These are phyloP conservation scores for Botrytis porri DNA, from an alignment of 2,329 filamentous ascomycete species.

Conservation along the genomic window DNA sequence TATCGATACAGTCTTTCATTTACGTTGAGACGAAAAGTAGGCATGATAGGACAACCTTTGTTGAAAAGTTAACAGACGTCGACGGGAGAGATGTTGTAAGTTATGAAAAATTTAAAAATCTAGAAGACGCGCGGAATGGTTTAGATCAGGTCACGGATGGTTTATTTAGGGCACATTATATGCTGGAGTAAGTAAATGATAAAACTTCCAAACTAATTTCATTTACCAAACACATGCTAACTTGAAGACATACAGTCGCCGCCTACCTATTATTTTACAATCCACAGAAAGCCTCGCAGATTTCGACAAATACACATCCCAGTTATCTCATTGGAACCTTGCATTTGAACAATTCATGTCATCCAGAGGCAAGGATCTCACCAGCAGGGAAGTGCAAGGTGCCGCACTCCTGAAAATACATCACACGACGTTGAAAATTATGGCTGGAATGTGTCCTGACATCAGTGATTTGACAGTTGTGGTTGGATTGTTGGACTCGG, in stretches of 20 bases:
- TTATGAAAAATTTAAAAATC: accelerated
- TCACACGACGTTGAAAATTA: neutral
- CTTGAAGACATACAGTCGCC: neutral
- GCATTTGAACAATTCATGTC: neutral
- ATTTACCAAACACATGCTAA: neutral
- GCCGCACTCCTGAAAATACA: neutral
- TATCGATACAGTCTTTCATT: neutral
- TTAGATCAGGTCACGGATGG: neutral
- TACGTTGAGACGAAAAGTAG: neutral
- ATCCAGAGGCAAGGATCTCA: neutral
- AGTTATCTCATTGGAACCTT: neutral
- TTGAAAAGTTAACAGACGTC: neutral
- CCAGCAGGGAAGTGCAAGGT: neutral
- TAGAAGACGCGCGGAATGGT: neutral
- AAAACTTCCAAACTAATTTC: neutral
- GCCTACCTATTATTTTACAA: neutral
- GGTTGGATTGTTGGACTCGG: neutral
- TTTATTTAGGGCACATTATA: neutral
- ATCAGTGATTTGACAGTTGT: neutral
- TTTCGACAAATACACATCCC: neutral
- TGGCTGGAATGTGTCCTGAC: neutral
- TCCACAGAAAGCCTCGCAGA: neutral
- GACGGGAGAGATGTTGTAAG: neutral
- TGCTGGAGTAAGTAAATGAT: neutral
- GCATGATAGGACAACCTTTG: neutral